Conservation (phyloP, 805 yeast genomes). For the Nakazawaea ishiwadae region DNA sequence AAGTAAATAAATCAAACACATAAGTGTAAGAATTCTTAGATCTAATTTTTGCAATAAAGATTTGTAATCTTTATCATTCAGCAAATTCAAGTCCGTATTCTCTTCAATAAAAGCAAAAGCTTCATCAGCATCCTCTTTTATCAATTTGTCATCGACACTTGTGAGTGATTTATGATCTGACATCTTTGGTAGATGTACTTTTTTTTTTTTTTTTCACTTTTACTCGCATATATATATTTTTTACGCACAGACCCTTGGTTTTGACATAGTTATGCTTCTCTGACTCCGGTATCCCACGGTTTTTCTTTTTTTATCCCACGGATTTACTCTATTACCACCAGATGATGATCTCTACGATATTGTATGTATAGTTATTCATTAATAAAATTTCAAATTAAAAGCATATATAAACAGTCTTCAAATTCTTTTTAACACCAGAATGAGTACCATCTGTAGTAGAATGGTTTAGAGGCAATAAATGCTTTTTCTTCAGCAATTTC, state of each 20-base stretch:
- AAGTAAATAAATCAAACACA: not conserved
- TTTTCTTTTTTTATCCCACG: too few species aligned
- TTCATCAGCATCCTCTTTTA: not conserved
- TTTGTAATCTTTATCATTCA: too few species aligned
- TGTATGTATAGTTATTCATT: too few species aligned
- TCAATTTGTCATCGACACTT: not conserved
- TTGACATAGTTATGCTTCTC: too few species aligned
- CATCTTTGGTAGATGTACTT: not conserved
- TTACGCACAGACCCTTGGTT: too few species aligned
- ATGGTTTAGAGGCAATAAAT: slow-evolving; percentile 38
- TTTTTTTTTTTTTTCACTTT: too few species aligned
- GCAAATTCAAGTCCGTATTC: not conserved
- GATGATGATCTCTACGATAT: too few species aligned
- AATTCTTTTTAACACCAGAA: slow-evolving; percentile 44
- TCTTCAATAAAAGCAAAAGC: not conserved
- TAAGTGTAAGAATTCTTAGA: not conserved
- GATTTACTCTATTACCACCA: too few species aligned
- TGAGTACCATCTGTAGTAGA: slow-evolving; percentile 44
- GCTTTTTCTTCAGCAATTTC: slow-evolving; percentile 57
- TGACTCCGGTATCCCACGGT: not conserved
- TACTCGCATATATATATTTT: too few species aligned
- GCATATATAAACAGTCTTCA: not conserved
- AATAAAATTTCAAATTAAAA: too few species aligned
- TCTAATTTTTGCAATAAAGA: not conserved
- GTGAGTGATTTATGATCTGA: not conserved